Conservation (phyloP, 768 basidiomycete genomes). For the Tricholoma flavovirens region DNA sequence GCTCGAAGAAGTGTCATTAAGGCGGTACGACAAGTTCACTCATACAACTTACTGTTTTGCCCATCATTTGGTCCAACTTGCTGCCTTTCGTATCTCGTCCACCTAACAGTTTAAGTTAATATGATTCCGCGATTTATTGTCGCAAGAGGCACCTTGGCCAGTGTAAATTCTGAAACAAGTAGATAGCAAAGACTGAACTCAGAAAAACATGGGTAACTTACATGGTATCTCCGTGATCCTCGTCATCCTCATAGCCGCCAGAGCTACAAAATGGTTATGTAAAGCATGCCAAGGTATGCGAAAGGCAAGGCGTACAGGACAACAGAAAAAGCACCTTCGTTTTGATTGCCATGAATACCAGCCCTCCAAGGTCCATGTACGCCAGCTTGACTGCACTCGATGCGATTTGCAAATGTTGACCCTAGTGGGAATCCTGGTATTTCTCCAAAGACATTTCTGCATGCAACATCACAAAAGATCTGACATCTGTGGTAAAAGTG, state of each 20-base stretch:
- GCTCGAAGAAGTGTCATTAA: not conserved
- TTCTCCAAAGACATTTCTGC: conserved; percentile 24
- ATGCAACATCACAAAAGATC: not conserved
- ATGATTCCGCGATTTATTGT: not conserved
- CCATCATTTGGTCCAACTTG: conserved; percentile 8
- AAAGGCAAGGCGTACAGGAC: conserved; percentile 23
- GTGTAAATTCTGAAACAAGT: conserved; percentile 14
- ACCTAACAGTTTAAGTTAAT: conserved; percentile 7
- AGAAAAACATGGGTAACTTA: conserved; percentile 4
- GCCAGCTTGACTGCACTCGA: conserved; percentile 17
- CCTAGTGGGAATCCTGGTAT: conserved; percentile 20
- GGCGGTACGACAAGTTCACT: not conserved
- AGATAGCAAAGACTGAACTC: not conserved
- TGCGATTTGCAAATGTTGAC: conserved; percentile 18
- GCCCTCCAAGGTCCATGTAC: conserved; percentile 28
- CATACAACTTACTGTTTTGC: conserved; percentile 11
- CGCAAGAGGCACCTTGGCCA: conserved; percentile 13
- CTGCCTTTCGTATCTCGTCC: conserved; percentile 11
- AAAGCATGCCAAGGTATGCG: not conserved
- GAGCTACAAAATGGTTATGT: conserved; percentile 15
- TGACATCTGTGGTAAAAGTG: not conserved
- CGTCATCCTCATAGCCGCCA: conserved; percentile 37
- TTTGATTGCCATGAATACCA: conserved; percentile 32
- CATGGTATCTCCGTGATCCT: conserved; percentile 31
- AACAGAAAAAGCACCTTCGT: conserved; percentile 33